phyloP scores from a whole-genome alignment of 164 flowering plant genomes.

The Annona cherimola region DNA sequence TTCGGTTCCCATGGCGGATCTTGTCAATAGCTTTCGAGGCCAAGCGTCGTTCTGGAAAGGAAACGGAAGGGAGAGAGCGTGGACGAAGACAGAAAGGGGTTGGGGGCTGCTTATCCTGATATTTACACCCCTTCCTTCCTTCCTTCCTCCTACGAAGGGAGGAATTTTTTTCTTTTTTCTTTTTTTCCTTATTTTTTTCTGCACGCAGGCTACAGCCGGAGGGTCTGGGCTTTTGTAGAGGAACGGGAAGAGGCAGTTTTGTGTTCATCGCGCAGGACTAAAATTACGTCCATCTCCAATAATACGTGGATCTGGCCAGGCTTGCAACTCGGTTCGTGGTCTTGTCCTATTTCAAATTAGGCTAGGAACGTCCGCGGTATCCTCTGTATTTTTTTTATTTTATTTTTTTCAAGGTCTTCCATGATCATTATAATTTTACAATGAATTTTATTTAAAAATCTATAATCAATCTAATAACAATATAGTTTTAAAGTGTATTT shows the following conservation, averaged over 20 bases:
- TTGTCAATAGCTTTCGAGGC: background rate
- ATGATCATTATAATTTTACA: background rate
- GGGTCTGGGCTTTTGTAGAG: background rate
- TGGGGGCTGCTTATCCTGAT: background rate
- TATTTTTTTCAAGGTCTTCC: background rate
- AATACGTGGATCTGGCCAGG: background rate
- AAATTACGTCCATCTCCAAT: background rate
- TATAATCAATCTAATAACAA: no score
- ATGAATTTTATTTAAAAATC: no score
- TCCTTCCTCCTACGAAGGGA: background rate
- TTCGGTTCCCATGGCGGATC: conserved; percentile 7
- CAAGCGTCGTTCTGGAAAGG: background rate
- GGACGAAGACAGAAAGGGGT: background rate
- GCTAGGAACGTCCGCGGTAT: no score
- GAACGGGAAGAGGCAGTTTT: background rate
- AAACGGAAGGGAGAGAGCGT: background rate
- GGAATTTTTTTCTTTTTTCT: background rate
- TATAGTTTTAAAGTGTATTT: no score
- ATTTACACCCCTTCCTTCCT: background rate
- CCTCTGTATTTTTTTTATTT: background rate
- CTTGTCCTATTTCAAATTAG: no score
- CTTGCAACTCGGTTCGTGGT: background rate
- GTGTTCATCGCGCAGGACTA: background rate
- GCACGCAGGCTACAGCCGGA: background rate
- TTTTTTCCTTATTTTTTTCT: background rate